Base-by-base conservation (phyloP, 352 stramenopile genomes). In the Globisporangium parvum region DNA sequence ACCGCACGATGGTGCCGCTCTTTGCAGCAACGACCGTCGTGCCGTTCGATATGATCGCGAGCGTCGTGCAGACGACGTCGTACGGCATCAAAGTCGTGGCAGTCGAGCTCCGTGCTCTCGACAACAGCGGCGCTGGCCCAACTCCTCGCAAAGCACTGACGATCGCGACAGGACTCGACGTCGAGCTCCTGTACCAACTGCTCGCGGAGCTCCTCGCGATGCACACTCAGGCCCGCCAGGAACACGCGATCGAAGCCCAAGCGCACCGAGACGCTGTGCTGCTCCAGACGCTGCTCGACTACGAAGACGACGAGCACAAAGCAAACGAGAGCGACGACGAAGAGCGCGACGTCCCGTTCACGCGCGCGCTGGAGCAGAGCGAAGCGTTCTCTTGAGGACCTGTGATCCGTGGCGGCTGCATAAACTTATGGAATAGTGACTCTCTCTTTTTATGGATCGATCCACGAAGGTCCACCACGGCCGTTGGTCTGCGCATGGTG, bases 111-210 rank as follows among this genome's bases (percentile, higher is more conserved):
- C 56, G 6, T 14, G 17, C 18, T 1, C 14, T 20, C 18, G 39
- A 21, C 14, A 8, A 10, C 5, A 26, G 6, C 20, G n/a, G 41
- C 20, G 5, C 31, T 37, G 12, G 17, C n/a, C n/a, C n/a, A n/a
- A 23, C 14, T 46, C 65, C 86, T 46, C 12, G 56, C 8, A 47
- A 37, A 28, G 23, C 67, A 0, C 37, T 91, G 21, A 93, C 80
- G 23, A 82, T 93, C 52, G 77, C 82, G 6, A 93, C 82, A 68
- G 82, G 82, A 0, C 55, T 93, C 0, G 82, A 93, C 60, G 72
- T 91, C 20, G 80, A 91, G 35, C 65, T 91, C 51, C 74, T 91
- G 6, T 80, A 79, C 59, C 72, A 93, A 52, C 68, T 93, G 24
- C 53, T 93, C 23, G 53, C 66, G 2, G 78, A 93, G 77, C 67